Conservation (phyloP, 2,329 filamentous ascomycete genomes). For the Chrysosporium queenslandicum region DNA sequence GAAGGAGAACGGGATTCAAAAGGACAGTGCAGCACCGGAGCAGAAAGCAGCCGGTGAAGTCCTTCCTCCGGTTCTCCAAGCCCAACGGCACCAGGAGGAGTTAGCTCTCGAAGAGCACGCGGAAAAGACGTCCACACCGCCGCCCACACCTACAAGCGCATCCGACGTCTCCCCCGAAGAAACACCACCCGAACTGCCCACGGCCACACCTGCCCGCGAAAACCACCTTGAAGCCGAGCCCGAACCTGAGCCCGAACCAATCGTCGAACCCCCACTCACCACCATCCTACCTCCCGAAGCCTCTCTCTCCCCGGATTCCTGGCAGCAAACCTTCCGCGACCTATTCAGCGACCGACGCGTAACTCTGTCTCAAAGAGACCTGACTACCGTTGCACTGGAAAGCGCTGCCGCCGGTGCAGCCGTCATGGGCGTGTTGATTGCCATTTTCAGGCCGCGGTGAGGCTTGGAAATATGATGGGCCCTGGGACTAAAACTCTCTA, state of each 20-base stretch:
- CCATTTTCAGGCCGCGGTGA: slow-evolving; percentile 41
- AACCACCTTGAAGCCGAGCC: not conserved
- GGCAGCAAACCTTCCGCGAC: slow-evolving; percentile 46
- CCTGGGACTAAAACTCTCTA: not conserved
- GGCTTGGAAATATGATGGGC: slow-evolving; percentile 1
- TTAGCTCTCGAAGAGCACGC: not conserved
- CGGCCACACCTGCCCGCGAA: slow-evolving; percentile 5
- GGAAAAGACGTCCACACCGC: slow-evolving; percentile 8
- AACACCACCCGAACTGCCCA: slow-evolving; percentile 5
- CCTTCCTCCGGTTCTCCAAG: not conserved
- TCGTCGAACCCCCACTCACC: slow-evolving; percentile 21
- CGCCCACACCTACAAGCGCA: not conserved
- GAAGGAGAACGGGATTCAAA: slow-evolving; percentile 44
- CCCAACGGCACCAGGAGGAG: not conserved
- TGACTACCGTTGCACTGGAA: slow-evolving; percentile 60
- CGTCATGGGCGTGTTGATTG: slow-evolving; percentile 45
- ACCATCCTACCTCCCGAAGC: slow-evolving; percentile 20
- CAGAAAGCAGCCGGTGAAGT: slow-evolving; percentile 6
- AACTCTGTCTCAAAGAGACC: slow-evolving; percentile 56
- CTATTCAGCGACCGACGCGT: slow-evolving; percentile 57
- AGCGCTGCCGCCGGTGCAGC: slow-evolving; percentile 57
- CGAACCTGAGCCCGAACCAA: not conserved
- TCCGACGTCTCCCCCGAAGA: slow-evolving; percentile 3
- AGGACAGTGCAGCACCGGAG: slow-evolving; percentile 8
- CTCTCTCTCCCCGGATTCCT: slow-evolving; percentile 32